Evolutionary conservation across 179 eudicot genomes (phyloP), one percentile per base, ranked within the genome.

Genomic region (Carnegiea gigantea): DNA sequence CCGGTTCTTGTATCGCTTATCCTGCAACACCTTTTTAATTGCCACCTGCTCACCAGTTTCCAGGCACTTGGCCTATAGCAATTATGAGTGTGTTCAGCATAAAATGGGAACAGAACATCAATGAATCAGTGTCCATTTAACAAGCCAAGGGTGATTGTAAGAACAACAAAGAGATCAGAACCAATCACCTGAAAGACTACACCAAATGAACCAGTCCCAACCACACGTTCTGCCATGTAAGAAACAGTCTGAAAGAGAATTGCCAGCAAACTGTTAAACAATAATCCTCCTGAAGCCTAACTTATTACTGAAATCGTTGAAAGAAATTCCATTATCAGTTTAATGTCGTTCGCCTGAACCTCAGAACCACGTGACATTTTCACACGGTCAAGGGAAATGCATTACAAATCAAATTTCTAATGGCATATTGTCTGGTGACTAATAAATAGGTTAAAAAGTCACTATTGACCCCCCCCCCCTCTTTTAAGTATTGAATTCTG

Each of bases 121-220:
- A 62, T 57, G 21, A 57, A 76, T 59, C 48, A 78, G 51, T 9
- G 72, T 78, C 78, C 33, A 75, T n/a, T 15, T 49, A 6, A 38
- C 28, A 30, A 79, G 26, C 54, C 46, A 40, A 49, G 67, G 74
- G 33, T 23, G 67, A 33, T 33, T 12, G 26, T 54, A 80, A 14
- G 51, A 8, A 23, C 23, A 78, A 20, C 11, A 30, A 73, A 43
- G 59, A 83, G 57, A 13, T 44, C 40, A 74, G 33, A 49, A 64
- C 59, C 73, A 48, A 60, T 75, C 87, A 95, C 98, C 98, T 95
- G 95, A 83, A 80, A 95, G 67, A 95, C 98, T 73, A 95, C 98
- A 82, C 98, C 98, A 84, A 95, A 95, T 26, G 98, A 93, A 79
- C 98, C 98, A 79, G 97, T 93, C 59, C 98, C 98, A 64, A 95